Evolutionary conservation across 2,329 filamentous ascomycete species (phyloP).

Genomic region (Trichoderma brevicompactum): DNA sequence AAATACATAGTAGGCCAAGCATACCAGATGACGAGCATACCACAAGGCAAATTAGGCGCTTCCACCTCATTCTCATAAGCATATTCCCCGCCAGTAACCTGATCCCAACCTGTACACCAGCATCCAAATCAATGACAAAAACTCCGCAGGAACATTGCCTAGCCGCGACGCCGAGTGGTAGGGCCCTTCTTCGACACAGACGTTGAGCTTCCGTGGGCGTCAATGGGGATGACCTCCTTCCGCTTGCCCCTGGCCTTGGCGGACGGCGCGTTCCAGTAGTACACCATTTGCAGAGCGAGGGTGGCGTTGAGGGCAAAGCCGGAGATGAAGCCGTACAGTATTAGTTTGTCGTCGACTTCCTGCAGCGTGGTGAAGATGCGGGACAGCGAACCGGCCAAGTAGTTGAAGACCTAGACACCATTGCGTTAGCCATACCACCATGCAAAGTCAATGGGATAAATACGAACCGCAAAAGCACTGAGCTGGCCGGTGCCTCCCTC

Average conservation of each 20-base stretch:
- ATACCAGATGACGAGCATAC: conserved; percentile 3
- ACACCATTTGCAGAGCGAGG: conserved; percentile 86
- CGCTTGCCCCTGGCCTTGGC: conserved; percentile 51
- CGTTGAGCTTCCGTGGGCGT: conserved; percentile 37
- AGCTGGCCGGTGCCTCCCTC: conserved; percentile 92
- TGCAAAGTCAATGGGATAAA: neutral
- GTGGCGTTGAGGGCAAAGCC: conserved; percentile 89
- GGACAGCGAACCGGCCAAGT: conserved; percentile 86
- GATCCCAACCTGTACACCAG: conserved; percentile 18
- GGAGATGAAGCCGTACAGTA: conserved; percentile 91
- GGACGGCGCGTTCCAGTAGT: conserved; percentile 85
- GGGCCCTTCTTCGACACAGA: conserved; percentile 48
- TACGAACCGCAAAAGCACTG: conserved; percentile 83
- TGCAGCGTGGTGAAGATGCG: conserved; percentile 98
- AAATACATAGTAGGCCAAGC: conserved; percentile 20
- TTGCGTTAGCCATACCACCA: conserved; percentile 1
- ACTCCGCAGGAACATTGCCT: conserved; percentile 26
- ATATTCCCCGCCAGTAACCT: neutral
- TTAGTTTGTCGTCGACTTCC: conserved; percentile 95
- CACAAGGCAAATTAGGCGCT: conserved; percentile 11
- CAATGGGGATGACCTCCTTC: conserved; percentile 40
- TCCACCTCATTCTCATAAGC: conserved; percentile 1
- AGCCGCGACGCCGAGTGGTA: conserved; percentile 51
- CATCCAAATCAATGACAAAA: neutral
- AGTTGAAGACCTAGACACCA: conserved; percentile 84